Evolutionary conservation across 345 rosid species (phyloP), one percentile per base, ranked within the genome.

Genomic region (Laguncularia racemosa): DNA sequence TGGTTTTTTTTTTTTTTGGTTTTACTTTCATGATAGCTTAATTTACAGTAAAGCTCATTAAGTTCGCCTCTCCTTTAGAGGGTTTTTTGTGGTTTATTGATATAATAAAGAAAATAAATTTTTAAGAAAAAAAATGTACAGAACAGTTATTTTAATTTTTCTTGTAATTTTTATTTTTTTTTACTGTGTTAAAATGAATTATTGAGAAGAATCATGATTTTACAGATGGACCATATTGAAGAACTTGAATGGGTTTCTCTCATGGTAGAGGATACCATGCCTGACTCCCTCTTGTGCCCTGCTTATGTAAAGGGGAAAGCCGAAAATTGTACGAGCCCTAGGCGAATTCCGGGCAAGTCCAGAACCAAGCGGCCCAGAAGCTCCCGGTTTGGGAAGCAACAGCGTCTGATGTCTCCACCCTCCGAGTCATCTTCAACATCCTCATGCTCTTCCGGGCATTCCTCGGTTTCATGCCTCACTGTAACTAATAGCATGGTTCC

Each of bases 201-300:
- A 16, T 56, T 61, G 20, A 23, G 40, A 6, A 33, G 11, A 33
- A 33, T 33, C 7, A 33, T 33, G 6, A 33, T 33, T 55, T 62
- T 28, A 10, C 72, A 78, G 83, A 77, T 65, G 48, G 83, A 66
- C 60, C 79, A 71, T 48, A 44, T 66, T 40, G 77, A 65, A 20
- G 71, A 63, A 46, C 71, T 78, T 33, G 83, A 78, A 52, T 78
- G 83, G 83, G 52, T 78, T 17, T 78, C 83, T 11, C 74, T 58
- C 16, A 74, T 78, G 23, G 79, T 78, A 33, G 79, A 74, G 20
- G 83, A 78, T 60, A 71, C 77, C 50, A 58, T 54, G 63, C 64
- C 74, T 46, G 79, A 71, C 40, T 64, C 70, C 12, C 28, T 68
- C 2, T 61, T 69, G 14, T 72, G 57, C 47, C 75, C 67, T 2